Base-by-base conservation (phyloP, 768 basidiomycete species). In the Kondoa malvinella region DNA sequence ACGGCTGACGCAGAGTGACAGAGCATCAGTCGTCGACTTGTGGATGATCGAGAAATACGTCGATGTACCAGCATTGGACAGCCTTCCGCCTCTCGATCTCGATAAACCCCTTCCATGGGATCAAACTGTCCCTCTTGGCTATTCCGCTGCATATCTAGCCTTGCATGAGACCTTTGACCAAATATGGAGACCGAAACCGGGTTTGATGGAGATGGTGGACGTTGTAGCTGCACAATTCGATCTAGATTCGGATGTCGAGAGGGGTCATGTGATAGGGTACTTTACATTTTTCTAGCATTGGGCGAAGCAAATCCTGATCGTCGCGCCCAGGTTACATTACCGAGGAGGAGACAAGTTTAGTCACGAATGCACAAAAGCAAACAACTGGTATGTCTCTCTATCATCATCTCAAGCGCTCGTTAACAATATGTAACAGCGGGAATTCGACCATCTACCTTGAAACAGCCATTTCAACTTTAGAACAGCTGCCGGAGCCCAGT, bases 281-380 rank as follows among this genome's bases (percentile, higher is more conserved):
- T 4, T 25, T 50, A 29, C 14, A 33, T 63, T 30, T n/a, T 30
- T 33, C 61, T 63, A 33, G 58, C 58, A 14, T 8, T 12, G 12
- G 58, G 15, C 40, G 40, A 50, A 12, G 58, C 58, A 14, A 31
- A 63, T 30, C 61, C 31, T 21, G 30, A 8, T 63, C n/a, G 14
- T 34, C 16, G 30, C 16, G 40, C n/a, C 12, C 4, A 59, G 57
- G n/a, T 25, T 63, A 15, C 61, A 63, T 33, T 63, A 63, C 31
- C 61, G 61, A 15, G 61, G 61, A 27, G 61, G 61, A 27, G 61
- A 63, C 61, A 63, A 63, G 30, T 63, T 63, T n/a, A 8, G 3
- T 3, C 15, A 32, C 61, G 61, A 63, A 33, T 63, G 61, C n/a
- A 27, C 27, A 29, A 32, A 29, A 8, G 61, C 27, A 27, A 34